Evolutionary conservation across 31 red algal species (phyloP).

Genomic region (Asparagopsis taxiformis): DNA sequence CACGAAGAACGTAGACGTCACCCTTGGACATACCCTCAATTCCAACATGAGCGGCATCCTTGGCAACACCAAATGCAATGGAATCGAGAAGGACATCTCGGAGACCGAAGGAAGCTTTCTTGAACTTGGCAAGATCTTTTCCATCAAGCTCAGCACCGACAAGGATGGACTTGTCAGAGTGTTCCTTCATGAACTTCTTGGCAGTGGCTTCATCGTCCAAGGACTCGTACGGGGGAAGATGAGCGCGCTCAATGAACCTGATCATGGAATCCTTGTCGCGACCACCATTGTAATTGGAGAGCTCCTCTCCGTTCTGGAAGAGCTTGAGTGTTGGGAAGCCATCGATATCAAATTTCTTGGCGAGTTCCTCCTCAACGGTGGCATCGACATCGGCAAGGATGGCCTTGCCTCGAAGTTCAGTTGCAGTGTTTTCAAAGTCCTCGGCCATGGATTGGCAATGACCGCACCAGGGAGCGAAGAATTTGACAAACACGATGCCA

Average conservation of each 20-base stretch:
- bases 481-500: slow-evolving; percentile 83
- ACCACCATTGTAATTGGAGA: slow-evolving; percentile 90
- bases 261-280: slow-evolving; percentile 81
- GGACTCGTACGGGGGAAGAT: slow-evolving; percentile 35
- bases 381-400: slow-evolving; percentile 95
- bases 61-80: slow-evolving; percentile 43
- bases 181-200: slow-evolving; percentile 38
- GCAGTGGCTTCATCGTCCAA: slow-evolving; percentile 18
- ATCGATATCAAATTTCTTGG: slow-evolving; percentile 74
- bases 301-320: slow-evolving; percentile 80
- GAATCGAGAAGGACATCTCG: slow-evolving; percentile 65
- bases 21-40: slow-evolving; percentile 27
- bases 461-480: slow-evolving; percentile 97
- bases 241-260: slow-evolving; percentile 77
- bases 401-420: slow-evolving; percentile 66
- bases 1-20: slow-evolving; percentile 42
- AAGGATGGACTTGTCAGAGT: slow-evolving; percentile 44
- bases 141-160: slow-evolving; percentile 24
- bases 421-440: slow-evolving; percentile 75
- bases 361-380: slow-evolving; percentile 85
- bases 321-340: slow-evolving; percentile 98
- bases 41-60: slow-evolving; percentile 9
- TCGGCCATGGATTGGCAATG: slow-evolving; percentile 92
- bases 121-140: slow-evolving; percentile 17
- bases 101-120: slow-evolving; percentile 49